Base-by-base conservation (phyloP, 805 yeast species). In the Kodamaea leandrae region DNA sequence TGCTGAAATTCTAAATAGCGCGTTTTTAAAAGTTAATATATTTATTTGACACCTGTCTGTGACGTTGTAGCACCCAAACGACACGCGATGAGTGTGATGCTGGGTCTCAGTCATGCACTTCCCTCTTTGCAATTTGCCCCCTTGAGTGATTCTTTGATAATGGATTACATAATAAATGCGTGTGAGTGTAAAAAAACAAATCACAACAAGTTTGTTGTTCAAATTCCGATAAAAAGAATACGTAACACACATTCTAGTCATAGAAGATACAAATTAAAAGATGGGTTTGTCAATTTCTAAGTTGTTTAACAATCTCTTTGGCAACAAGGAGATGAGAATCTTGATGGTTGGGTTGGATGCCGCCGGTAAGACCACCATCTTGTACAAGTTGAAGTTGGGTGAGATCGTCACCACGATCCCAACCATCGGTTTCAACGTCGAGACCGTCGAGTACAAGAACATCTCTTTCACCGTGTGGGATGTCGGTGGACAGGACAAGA, bases 281-380 rank as follows among this genome's bases (percentile, higher is more conserved):
- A 65, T 66, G 71, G 71, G 71, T 44, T 58, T 63, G 51, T 60
- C 69, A 30, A 50, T 66, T 48, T 65, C 71, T 39, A 66, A 63
- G 54, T 58, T 66, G 53, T 65, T 66, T 54, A 49, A 61, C 48
- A 67, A 64, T 50, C 65, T 66, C 49, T 66, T 65, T 48, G 71
- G 71, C 46, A 61, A 61, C 60, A 63, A 64, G 50, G 71, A 66
- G 44, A 65, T 66, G 71, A 61, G 71, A 55, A 66, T 66, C 47
- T 63, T 66, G 55, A 65, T 66, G 72, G 72, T 66, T 35, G 71
- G 72, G 25, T 60, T 65, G 50, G 71, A 65, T 52, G 71, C 70
- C 35, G 72, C 71, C 42, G 72, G 71, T 53, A 69, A 69, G 48
- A 68, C 75, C 43, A 69, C 75, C 32, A 58, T 70, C 48, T 61